Percentiles rank a stretch among this genome's conserved stretches.
Conservation (phyloP, 176 grass and related monocot genomes). For the Rhynchospora pubera region DNA sequence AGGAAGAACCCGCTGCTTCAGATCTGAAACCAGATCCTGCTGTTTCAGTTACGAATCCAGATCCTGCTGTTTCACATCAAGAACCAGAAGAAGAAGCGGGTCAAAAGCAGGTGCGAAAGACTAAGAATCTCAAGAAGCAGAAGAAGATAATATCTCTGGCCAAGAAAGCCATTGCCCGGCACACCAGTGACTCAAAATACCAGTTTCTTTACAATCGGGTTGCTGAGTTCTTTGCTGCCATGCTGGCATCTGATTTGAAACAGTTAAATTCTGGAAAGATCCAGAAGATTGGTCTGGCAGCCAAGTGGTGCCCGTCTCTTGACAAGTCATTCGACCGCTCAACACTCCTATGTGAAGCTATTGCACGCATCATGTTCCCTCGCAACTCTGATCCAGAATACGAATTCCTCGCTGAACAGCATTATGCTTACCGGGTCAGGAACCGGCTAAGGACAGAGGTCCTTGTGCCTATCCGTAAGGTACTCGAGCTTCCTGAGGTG, state of each 20-base stretch:
- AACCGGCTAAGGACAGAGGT: conserved; percentile 30
- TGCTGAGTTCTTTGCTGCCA: conserved; percentile 22
- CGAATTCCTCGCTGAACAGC: conserved; percentile 10
- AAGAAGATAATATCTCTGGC: conserved; percentile 3
- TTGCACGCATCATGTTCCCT: conserved; percentile 39
- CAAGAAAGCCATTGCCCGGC: conserved; percentile 30
- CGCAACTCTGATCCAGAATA: conserved; percentile 22
- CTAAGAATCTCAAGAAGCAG: conserved; percentile 12
- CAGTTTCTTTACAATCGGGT: conserved; percentile 32
- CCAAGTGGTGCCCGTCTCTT: conserved; percentile 37
- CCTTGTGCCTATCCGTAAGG: conserved; percentile 37
- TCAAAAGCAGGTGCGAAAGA: conserved; percentile 14
- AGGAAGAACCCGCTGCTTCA: too few species aligned
- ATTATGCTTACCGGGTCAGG: conserved; percentile 43
- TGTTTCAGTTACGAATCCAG: background rate
- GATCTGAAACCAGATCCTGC: background rate
- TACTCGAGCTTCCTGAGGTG: conserved; percentile 34
- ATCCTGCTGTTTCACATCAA: background rate
- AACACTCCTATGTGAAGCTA: conserved; percentile 46
- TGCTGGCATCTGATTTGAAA: conserved; percentile 28
- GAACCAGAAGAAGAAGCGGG: background rate
- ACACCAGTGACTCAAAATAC: conserved; percentile 16
- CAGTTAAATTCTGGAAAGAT: background rate
- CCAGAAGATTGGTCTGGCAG: conserved; percentile 18
- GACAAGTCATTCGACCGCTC: conserved; percentile 35